Base-by-base conservation (phyloP, 306 rosid species). In the Adenanthera pavonina region DNA sequence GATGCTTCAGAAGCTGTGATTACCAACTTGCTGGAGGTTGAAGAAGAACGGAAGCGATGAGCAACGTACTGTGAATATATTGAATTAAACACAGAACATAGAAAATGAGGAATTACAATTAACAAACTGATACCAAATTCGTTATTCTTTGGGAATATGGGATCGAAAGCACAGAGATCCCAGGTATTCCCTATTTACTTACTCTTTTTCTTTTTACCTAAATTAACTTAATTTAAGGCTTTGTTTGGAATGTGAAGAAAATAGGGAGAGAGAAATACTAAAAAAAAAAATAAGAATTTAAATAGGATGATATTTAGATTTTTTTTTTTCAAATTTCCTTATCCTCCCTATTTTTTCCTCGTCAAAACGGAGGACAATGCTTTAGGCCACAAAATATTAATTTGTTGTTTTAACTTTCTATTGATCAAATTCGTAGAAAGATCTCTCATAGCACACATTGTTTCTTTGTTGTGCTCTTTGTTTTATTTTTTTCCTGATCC, bases 1-100 rank as follows among this genome's bases (percentile, higher is more conserved):
- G 76, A 88, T 69, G 85, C 88, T 20, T 77, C 91, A 0, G 84
- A 88, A 20, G 91, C 89, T 38, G 91, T 88, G 47, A 70, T 88
- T 13, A 35, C 77, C 56, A 88, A 85, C 69, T 82, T 88, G 88
- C 0, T 74, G 79, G 91, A 88, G 81, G 91, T 69, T 1, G 87
- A 83, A 19, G 87, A 81, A 77, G 85, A 86, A 59, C 8, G 56
- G 48, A 85, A 79, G 36, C 34, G 54, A 11, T 44, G 65, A 5
- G 70, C 34, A 17, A 74, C 4, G 65, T 59, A 59, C 65, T 57
- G 64, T 83, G 78, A 68, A 76, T 57, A 43, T 10, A 9, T 25
- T 25, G 20, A 33, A 64, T 40, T 35, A 41, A 35, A 16, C 38
- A 15, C n/a, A 12, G 1, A 6, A 41, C 38, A 12, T 5, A 17